Base-by-base conservation (phyloP, 2,329 filamentous ascomycete genomes). In the Alternaria conjuncta region DNA sequence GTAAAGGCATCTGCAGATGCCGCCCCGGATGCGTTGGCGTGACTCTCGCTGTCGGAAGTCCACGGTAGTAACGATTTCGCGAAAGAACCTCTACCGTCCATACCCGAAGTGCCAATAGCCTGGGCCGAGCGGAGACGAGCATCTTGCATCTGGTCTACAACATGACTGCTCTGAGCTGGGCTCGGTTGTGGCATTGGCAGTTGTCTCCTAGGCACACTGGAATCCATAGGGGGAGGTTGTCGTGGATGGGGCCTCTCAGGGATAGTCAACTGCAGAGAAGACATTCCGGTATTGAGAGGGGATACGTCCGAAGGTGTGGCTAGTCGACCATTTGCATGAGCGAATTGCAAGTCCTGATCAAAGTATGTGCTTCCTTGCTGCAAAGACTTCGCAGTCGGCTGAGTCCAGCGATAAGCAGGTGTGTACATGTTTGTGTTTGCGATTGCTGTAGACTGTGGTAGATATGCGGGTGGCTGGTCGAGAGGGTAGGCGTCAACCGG, bases 131-230 rank as follows among this genome's bases (percentile, higher is more conserved):
- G 73, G 26, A 80, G 66, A 12, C 73, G 71, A 57, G 70, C 73
- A 44, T 74, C 74, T 66, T 78, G 77, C 21, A 78, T 28, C 41
- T 75, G 71, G 50, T 79, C 78, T 4, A 78, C 70, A 20, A 57
- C 63, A 55, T 77, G 69, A 5, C 72, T 65, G 4, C 64, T 63
- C 30, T 72, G 73, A 12, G 70, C 67, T 9, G 69, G 68, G 25
- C 68, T 75, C 10, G 76, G 71, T 32, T 74, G 75, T n/a, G 77
- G 78, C 11, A 76, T 66, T 8, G 78, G 78, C 5, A 79, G 66
- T 25, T 74, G 76, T 51, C 77, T 70, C 47, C 69, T 73, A 11
- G 75, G 72, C 21, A 60, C 59, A 30, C 65, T 26, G 15, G 63
- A 28, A 6, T 74, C 71, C 26, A 63, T 41, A 36, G 67, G 36